phyloP scores from a whole-genome alignment of 306 rosid genomes.

The Macrotyloma uniflorum region DNA sequence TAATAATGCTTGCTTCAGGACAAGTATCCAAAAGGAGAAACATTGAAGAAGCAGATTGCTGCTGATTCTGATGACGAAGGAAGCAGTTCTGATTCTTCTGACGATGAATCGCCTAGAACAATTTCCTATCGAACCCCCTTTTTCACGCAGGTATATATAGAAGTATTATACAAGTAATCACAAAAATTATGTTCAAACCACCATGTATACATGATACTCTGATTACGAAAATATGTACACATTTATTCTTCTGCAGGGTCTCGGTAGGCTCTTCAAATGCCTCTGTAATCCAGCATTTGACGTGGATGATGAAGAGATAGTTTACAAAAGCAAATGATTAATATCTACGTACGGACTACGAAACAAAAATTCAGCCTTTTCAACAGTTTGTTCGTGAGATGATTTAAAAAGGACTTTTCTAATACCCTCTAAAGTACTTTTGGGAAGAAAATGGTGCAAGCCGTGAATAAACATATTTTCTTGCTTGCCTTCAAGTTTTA shows the following conservation, averaged over 20 bases:
- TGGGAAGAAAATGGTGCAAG: slow-evolving; percentile 33
- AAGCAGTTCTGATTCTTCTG: slow-evolving; percentile 75
- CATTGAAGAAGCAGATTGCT: slow-evolving; percentile 62
- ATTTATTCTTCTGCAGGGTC: slow-evolving; percentile 59
- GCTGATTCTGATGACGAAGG: slow-evolving; percentile 68
- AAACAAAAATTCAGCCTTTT: slow-evolving; percentile 20
- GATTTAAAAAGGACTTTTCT: background rate
- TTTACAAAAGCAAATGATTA: slow-evolving; percentile 72
- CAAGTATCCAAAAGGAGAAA: slow-evolving; percentile 58
- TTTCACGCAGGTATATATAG: slow-evolving; percentile 71
- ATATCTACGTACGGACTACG: background rate
- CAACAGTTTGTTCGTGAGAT: slow-evolving; percentile 28
- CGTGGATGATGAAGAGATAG: slow-evolving; percentile 92
- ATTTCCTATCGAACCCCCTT: slow-evolving; percentile 81
- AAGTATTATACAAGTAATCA: background rate
- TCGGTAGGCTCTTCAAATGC: slow-evolving; percentile 94
- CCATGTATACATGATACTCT: background rate
- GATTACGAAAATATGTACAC: background rate
- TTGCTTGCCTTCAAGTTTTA: slow-evolving; percentile 38
- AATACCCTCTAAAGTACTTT: slow-evolving; percentile 18
- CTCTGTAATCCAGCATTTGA: slow-evolving; percentile 98
- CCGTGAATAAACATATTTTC: slow-evolving; percentile 13
- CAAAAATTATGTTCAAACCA: background rate
- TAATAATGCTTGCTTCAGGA: slow-evolving; percentile 50
- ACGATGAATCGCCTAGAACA: slow-evolving; percentile 68